Percentiles rank a stretch among this genome's conserved stretches.
These are phyloP conservation scores for Pichia sp. DNA, from an alignment of 1,139 yeast species.

Conservation along the genomic window DNA sequence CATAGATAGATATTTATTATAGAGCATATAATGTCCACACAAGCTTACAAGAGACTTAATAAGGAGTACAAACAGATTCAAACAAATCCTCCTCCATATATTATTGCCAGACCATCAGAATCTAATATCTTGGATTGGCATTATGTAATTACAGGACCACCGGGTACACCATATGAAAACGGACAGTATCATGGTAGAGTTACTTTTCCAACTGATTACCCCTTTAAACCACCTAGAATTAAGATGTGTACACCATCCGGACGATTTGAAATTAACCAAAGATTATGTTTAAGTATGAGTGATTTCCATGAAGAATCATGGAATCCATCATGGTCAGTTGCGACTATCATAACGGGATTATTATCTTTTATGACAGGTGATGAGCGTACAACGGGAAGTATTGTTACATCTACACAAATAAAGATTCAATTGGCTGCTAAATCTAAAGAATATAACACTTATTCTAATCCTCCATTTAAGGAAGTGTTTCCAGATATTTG, in stretches of 20 bases:
- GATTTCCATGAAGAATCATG: constrained; percentile 92
- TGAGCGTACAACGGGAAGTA: constrained; percentile 53
- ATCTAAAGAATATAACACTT: constrained; percentile 62
- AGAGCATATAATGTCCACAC: constrained; percentile 16
- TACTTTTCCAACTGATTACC: constrained; percentile 80
- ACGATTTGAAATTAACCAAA: constrained; percentile 62
- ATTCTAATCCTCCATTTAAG: constrained; percentile 46
- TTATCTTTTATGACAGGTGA: constrained; percentile 76
- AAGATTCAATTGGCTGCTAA: constrained; percentile 43
- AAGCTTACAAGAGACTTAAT: constrained; percentile 47
- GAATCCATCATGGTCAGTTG: constrained; percentile 95
- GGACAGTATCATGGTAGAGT: constrained; percentile 91
- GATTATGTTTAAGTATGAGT: constrained; percentile 82
- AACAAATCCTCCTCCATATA: constrained; percentile 75
- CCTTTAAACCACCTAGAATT: constrained; percentile 89
- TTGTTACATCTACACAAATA: constrained; percentile 46
- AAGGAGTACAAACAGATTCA: constrained; percentile 73
- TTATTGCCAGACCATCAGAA: constrained; percentile 80
- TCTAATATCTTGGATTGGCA: constrained; percentile 75
- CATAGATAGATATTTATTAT: not conserved
- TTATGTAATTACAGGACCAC: constrained; percentile 78
- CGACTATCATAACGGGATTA: constrained; percentile 78
- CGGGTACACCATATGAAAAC: constrained; percentile 63
- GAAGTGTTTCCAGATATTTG: constrained; percentile 65
- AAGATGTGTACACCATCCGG: constrained; percentile 87